Percentiles rank a stretch among this genome's conserved stretches.
These are phyloP conservation scores for Alternaria burnsii DNA, from an alignment of 2,329 filamentous ascomycete species.

Conservation along the genomic window DNA sequence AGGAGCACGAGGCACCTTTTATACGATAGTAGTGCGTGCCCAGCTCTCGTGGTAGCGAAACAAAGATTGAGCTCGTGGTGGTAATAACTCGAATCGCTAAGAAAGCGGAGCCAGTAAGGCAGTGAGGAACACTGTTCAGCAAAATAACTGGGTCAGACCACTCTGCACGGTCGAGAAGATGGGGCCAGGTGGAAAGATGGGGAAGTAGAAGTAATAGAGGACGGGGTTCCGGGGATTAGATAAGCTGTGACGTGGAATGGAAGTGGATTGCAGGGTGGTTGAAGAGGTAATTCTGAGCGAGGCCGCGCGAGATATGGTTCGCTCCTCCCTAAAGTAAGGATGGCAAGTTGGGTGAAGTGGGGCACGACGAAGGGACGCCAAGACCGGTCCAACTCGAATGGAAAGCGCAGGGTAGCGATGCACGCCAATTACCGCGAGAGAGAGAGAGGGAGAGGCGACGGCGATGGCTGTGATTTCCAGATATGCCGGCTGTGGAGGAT, in stretches of 20 bases:
- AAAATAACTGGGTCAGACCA: slow-evolving; percentile 3
- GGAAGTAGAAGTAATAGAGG: slow-evolving; percentile 10
- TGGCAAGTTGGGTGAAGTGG: slow-evolving; percentile 34
- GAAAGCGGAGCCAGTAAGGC: slow-evolving; percentile 17
- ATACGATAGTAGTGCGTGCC: slow-evolving; percentile 1
- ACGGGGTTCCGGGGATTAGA: not conserved
- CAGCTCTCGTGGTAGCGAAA: slow-evolving; percentile 11
- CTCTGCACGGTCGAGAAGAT: slow-evolving; percentile 3
- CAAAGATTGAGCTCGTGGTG: slow-evolving; percentile 11
- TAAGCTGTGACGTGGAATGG: slow-evolving; percentile 27
- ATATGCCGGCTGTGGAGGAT: slow-evolving; percentile 20
- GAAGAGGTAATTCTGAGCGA: slow-evolving; percentile 22
- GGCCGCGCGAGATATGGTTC: slow-evolving; percentile 19
- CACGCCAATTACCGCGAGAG: slow-evolving; percentile 2
- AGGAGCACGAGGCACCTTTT: slow-evolving; percentile 3
- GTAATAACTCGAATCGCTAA: slow-evolving; percentile 25
- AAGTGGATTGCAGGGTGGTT: slow-evolving; percentile 16
- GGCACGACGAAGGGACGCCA: slow-evolving; percentile 35
- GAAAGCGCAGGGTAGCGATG: slow-evolving; percentile 29
- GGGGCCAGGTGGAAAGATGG: slow-evolving; percentile 17
- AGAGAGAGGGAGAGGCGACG: not conserved
- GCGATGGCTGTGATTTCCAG: slow-evolving; percentile 6
- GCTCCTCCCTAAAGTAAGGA: slow-evolving; percentile 33
- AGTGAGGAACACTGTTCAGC: slow-evolving; percentile 4
- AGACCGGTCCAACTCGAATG: slow-evolving; percentile 21